A percentile compares a stretch with the other conserved stretches of the same genome.
These are phyloP conservation scores for Pseudozyma thailandica DNA, from an alignment of 1,284 basidiomycete species.

Conservation along the genomic window DNA sequence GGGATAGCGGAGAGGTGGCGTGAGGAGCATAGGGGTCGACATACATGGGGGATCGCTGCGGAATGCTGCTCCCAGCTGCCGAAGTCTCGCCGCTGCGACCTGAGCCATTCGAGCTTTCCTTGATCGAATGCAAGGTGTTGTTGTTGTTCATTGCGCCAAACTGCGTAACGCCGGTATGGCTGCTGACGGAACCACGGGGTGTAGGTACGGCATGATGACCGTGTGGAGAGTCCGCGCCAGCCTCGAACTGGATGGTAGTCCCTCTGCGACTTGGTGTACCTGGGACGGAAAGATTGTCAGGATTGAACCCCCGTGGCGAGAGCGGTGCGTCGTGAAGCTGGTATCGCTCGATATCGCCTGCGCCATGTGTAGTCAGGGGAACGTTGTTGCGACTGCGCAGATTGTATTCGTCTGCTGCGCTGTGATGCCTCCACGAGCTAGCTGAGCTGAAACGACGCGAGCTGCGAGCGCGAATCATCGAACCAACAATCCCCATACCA, in stretches of 20 bases:
- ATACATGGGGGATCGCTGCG: constrained; percentile 19
- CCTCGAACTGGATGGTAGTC: constrained; percentile 46
- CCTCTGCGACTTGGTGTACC: constrained; percentile 24
- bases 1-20: constrained; percentile 29
- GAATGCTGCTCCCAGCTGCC: not conserved
- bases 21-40: constrained; percentile 41
- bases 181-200: not conserved
- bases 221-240: constrained; percentile 44
- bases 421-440: constrained; percentile 46
- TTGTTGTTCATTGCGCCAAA: constrained; percentile 17
- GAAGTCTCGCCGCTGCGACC: constrained; percentile 21
- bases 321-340: constrained; percentile 63
- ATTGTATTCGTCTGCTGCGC: constrained; percentile 53
- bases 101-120: constrained; percentile 32
- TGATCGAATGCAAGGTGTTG: constrained; percentile 27
- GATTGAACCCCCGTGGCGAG: constrained; percentile 19
- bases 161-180: constrained; percentile 3
- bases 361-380: constrained; percentile 40
- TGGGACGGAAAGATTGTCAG: constrained; percentile 4
- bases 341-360: constrained; percentile 50
- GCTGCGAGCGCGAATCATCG: constrained; percentile 63
- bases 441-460: constrained; percentile 50
- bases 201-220: constrained; percentile 43
- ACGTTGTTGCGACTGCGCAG: constrained; percentile 36
- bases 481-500: constrained; percentile 65